Evolutionary conservation across 2,329 filamentous ascomycete genomes (phyloP), one percentile per base, ranked within the genome.

Genomic region (Paraphoma sp.): DNA sequence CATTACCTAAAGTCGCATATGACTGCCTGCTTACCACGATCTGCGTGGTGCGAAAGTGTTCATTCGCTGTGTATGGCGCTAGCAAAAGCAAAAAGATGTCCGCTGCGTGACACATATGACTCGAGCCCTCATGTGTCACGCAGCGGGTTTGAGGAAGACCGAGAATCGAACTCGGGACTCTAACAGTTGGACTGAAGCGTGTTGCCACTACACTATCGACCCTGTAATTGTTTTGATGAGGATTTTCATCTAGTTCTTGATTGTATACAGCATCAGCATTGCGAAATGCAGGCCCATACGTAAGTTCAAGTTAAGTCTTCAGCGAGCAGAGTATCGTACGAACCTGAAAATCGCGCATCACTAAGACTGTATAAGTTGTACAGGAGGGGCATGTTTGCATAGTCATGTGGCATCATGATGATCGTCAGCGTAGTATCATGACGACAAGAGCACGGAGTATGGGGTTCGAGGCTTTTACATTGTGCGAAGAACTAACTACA

Each of bases 81-180:
- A 6, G 48, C 4, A 12, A 43, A 10, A 41, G 23, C 45, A 48
- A 44, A 43, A 53, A 43, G 36, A 14, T 29, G 10, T 23, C n/a
- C 7, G 6, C 36, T 28, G 14, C 23, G 31, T 31, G 23, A n/a
- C 18, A 18, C 33, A 17, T 12, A n/a, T 5, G 23, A 41, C 28
- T 11, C 11, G 14, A 29, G 12, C 16, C 41, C 29, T 31, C 28
- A 36, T 36, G 45, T 11, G 36, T 36, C 31, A 56, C 42, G 45
- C 38, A 44, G 23, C 10, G 4, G 18, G 29, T 12, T 48, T 45
- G 31, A 23, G 8, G 33, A 28, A 23, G 44, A 11, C 36, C 41
- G 16, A 28, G 54, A 53, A 29, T 56, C 48, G 48, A 56, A 56
- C 53, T 17, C 41, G 48, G 29, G 28, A 40, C 18, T 31, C 31